A percentile compares a stretch with the other conserved stretches of the same genome.
phyloP scores from a whole-genome alignment of 768 basidiomycete genomes.

The Naganishia onofrii region DNA sequence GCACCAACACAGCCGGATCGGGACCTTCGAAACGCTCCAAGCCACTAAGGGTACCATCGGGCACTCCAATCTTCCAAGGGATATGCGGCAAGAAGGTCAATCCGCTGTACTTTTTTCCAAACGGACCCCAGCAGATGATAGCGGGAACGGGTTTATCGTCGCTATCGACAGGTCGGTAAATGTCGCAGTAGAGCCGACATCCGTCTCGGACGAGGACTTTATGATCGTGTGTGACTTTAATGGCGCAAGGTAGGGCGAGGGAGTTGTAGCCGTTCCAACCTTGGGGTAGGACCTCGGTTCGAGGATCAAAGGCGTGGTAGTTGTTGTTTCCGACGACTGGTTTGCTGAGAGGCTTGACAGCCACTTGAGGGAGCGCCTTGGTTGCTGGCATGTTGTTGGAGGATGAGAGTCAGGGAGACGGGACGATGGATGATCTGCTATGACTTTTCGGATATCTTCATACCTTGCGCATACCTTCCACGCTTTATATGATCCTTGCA shows the following conservation, averaged over 20 bases:
- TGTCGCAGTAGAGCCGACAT: not conserved
- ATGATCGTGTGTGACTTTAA: slow-evolving; percentile 11
- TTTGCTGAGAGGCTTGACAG: not conserved
- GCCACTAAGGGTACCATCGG: not conserved
- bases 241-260: not conserved
- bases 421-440: not conserved
- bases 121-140: slow-evolving; percentile 20
- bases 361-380: not conserved
- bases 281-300: slow-evolving; percentile 2
- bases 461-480: not conserved
- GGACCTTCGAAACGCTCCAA: slow-evolving; percentile 18
- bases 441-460: not conserved
- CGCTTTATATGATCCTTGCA: not conserved
- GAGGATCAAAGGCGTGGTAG: not conserved
- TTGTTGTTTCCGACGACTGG: slow-evolving; percentile 1
- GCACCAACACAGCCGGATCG: slow-evolving; percentile 24
- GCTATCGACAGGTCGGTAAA: slow-evolving; percentile 13
- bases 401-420: not conserved
- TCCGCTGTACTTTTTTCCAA: slow-evolving; percentile 16
- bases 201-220: slow-evolving; percentile 14
- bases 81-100: not conserved
- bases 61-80: slow-evolving; percentile 8
- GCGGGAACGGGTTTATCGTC: not conserved
- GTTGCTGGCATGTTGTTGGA: not conserved
- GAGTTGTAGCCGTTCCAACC: slow-evolving; percentile 14